Evolutionary conservation across 805 yeast species (phyloP), one percentile per base, ranked within the genome.

Genomic region (Hanseniaspora meyeri): DNA sequence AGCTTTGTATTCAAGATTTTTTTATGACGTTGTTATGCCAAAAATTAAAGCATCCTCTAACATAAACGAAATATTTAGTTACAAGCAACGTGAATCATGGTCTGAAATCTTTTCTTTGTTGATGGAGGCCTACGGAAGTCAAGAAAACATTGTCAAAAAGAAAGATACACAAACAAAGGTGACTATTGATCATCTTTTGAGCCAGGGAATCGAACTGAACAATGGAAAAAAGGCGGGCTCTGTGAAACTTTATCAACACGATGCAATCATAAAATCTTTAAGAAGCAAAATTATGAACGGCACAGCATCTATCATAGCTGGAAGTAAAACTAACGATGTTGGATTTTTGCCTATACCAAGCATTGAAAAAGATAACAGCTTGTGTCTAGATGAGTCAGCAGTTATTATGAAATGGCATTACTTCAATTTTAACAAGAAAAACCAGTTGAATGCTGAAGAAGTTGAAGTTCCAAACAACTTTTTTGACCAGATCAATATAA

Each of bases 361-460:
- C 14, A 19, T 52, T 11, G 40, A 43, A n/a, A 31, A 43, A 6
- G 56, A 52, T 37, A 20, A 17, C 3, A 37, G 20, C 3, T 12
- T 52, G 20, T 45, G 46, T 19, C n/a, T 37, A 9, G 19, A 38
- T 16, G 56, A 52, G 27, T 36, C 34, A 16, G 34, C 29, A 16
- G 45, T 40, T 2, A 12, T 53, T 20, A 43, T 45, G 49, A 43
- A 53, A 10, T 53, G 42, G 46, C 57, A 53, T 24, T 53, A 53
- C 27, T 53, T 29, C 20, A 53, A 53, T 16, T 10, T 45, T 17
- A 14, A 40, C 7, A 29, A 17, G 14, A 27, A 45, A 27, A 37
- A 45, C 12, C 14, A 20, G 14, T 19, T 37, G 14, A 38, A 37
- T 45, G 50, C 17, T 39, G 51, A 32, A 14, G 20, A 31, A 19